Base-by-base conservation (phyloP, 768 basidiomycete species). In the Tephrocybe sp. region DNA sequence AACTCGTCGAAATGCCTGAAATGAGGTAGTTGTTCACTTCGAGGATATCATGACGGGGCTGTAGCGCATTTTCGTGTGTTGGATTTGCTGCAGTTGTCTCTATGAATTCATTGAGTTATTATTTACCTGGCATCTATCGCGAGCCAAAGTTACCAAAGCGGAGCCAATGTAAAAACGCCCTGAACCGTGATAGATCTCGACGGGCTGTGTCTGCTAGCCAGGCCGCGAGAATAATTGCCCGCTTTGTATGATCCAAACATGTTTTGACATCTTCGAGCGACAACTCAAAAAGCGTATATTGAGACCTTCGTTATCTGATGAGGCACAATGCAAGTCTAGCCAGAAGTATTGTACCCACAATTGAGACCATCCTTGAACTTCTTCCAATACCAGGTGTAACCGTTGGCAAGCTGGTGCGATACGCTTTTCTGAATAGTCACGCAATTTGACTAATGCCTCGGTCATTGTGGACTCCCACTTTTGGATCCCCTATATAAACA, bases 11-110 rank as follows among this genome's bases (percentile, higher is more conserved):
- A 36, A 92, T 76, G 40, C 89, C 87, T 35, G 80, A 80, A 58
- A 80, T 81, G 59, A 92, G 73, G 64, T 92, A 92, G 56, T 83
- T 79, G 64, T 89, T 88, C 44, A 88, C 89, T 73, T 90, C 87
- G 44, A 91, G 72, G 53, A 86, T 76, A 65, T 92, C 90, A 61
- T 89, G 82, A 48, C 82, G 77, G 27, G 79, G 69, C 42, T 75
- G 70, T 47, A 68, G 66, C 53, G 69, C 76, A 42, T 70, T 65
- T 43, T 89, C 87, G 53, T 69, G 72, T 39, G 73, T 64, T 28
- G 79, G 68, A 60, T 81, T 84, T 50, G 74, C 70, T 49, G 77
- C 75, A 48, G 69, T 65, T 40, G 77, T 79, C 66, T 76, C 77
- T 80, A 59, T 51, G 30, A 24, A 51, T n/a, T n/a, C 32, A 3